These are phyloP conservation scores for Saccharomycopsis synnaedendra DNA, from an alignment of 805 yeast species.

Conservation along the genomic window DNA sequence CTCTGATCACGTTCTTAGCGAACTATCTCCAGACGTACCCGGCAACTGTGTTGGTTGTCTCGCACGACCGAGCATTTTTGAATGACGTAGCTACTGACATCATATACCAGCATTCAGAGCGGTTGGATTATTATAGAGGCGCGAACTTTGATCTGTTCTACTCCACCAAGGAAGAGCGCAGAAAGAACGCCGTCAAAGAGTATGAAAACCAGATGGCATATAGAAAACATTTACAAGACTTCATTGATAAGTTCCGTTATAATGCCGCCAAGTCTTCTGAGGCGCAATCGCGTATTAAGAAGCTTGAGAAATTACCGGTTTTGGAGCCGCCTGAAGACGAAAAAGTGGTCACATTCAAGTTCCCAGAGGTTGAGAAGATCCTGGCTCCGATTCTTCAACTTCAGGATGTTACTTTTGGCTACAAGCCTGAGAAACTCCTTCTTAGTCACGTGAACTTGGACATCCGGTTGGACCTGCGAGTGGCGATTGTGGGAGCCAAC, in stretches of 20 bases:
- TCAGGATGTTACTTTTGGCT: conserved; percentile 80
- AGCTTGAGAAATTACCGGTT: conserved; percentile 86
- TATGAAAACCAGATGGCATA: conserved; percentile 96
- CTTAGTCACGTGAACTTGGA: conserved; percentile 75
- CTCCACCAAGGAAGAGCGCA: conserved; percentile 88
- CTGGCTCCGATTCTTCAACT: conserved; percentile 92
- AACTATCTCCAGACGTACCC: conserved; percentile 84
- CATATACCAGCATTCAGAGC: conserved; percentile 93
- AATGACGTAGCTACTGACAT: conserved; percentile 98
- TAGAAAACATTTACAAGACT: conserved; percentile 85
- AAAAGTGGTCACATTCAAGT: conserved; percentile 68
- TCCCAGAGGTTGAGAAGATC: conserved; percentile 89
- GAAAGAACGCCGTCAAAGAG: conserved; percentile 86
- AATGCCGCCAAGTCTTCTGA: conserved; percentile 97
- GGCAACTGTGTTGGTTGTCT: conserved; percentile 87
- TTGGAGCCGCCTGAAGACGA: conserved; percentile 94
- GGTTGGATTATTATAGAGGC: conserved; percentile 91
- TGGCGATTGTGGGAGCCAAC: conserved; percentile 96
- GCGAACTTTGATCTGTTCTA: conserved; percentile 90
- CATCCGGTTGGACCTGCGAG: conserved; percentile 87
- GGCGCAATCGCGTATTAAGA: conserved; percentile 96
- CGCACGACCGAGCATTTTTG: conserved; percentile 94
- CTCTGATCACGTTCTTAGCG: conserved; percentile 89
- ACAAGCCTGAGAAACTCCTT: conserved; percentile 51
- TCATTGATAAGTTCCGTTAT: conserved; percentile 92